Evolutionary conservation across 441 rosid genomes (phyloP), one percentile per base, ranked within the genome.

Genomic region (Adansonia gregorii): DNA sequence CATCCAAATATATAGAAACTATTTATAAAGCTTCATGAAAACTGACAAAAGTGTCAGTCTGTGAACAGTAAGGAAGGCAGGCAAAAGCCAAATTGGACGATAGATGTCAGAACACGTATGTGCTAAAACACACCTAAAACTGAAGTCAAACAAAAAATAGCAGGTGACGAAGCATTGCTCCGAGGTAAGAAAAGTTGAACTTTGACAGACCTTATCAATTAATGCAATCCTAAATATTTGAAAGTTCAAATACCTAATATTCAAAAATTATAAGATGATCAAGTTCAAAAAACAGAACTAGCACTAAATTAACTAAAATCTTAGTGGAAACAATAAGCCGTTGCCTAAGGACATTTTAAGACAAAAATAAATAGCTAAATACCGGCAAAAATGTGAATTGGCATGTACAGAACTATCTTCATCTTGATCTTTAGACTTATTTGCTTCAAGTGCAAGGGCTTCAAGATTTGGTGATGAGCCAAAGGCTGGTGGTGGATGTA

Each of bases 391-490:
- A 20, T 83, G 86, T 61, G 92, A 78, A 85, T 90, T 90, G 81
- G 92, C 94, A 86, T 86, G 96, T 68, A 84, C 88, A 66, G 92
- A 89, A 79, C 73, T 76, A 67, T 88, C 91, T n/a, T 77, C 92
- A 31, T 91, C 90, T 52, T 86, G 79, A 71, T 67, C 79, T 22
- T 78, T 74, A 71, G 76, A 71, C 48, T 70, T 70, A 82, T 66
- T 83, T 51, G 82, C 81, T 67, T 85, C 89, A 68, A 89, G 87
- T 4, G 88, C 90, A 80, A 91, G 91, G 8, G 86, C 89, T 82
- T 87, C 93, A 20, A 91, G 93, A 85, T 88, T 91, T 48, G 92
- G 92, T 0, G 93, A 91, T 70, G 95, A 91, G 68, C 95, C 93
- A 74, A 91, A 91, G 63, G 95, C 88, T 61, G 95, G 95, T 17